These are phyloP conservation scores for Coffea eugenioides DNA, from an alignment of 257 asterid species.

Conservation along the genomic window DNA sequence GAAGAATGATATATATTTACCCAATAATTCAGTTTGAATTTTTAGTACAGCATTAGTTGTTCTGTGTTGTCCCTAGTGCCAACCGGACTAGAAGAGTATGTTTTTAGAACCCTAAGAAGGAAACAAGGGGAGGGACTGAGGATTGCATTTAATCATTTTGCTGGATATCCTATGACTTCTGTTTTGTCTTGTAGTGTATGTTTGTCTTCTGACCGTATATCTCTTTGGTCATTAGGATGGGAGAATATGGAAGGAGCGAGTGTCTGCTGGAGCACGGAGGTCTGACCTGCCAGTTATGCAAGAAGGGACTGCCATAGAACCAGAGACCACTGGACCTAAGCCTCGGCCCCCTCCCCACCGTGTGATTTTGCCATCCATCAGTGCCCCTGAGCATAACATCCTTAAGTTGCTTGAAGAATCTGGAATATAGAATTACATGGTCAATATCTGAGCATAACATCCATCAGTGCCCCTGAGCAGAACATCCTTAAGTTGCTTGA, in stretches of 20 bases:
- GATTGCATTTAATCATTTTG: neutral
- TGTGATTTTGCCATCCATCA: slow-evolving; percentile 42
- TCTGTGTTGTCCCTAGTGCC: neutral
- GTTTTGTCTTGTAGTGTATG: neutral
- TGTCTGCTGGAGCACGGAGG: slow-evolving; percentile 51
- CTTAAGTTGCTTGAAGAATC: slow-evolving; percentile 46
- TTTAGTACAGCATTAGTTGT: neutral
- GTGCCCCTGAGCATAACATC: slow-evolving; percentile 49
- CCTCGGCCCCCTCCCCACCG: slow-evolving; percentile 52
- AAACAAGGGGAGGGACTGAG: neutral
- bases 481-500: slow-evolving; percentile 41
- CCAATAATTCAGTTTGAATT: neutral
- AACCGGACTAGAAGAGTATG: neutral
- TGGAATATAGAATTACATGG: slow-evolving; percentile 26
- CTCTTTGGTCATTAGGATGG: slow-evolving; percentile 57
- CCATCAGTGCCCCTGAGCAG: slow-evolving; percentile 48
- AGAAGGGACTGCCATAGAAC: slow-evolving; percentile 36
- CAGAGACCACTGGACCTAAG: slow-evolving; percentile 36
- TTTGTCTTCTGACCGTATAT: neutral
- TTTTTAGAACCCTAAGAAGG: neutral
- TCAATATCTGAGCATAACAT: slow-evolving; percentile 17
- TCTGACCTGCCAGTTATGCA: slow-evolving; percentile 49
- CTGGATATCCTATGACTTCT: neutral
- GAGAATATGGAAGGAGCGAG: slow-evolving; percentile 95
- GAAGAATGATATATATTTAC: neutral